Conservation (phyloP, 805 yeast species). For the Saccharomyces paradoxus region DNA sequence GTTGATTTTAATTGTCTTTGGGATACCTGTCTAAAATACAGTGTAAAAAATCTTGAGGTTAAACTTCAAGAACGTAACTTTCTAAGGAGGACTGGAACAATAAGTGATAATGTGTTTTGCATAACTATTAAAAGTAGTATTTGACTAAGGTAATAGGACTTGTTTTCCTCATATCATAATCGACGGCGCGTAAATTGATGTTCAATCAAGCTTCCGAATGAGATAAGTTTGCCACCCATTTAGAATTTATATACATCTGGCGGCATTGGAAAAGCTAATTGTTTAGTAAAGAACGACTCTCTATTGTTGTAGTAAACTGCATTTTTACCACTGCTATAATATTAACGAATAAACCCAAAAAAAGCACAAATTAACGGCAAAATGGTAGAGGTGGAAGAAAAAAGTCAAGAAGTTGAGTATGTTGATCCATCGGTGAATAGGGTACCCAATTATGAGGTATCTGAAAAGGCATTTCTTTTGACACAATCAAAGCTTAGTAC, state of each 20-base stretch:
- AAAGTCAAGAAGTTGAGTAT: conserved; percentile 17
- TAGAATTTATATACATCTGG: background rate
- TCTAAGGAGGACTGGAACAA: background rate
- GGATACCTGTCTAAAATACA: background rate
- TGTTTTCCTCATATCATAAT: background rate
- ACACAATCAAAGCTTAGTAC: conserved; percentile 32
- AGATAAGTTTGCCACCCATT: conserved; percentile 2
- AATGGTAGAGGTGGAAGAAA: conserved; percentile 5
- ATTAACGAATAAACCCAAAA: background rate
- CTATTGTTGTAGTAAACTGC: background rate
- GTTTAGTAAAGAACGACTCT: background rate
- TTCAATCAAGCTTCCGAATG: background rate
- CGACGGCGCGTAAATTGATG: background rate
- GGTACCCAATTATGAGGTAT: conserved; percentile 74
- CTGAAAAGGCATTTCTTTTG: conserved; percentile 71
- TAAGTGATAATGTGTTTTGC: background rate
- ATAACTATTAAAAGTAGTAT: background rate
- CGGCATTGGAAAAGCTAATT: background rate
- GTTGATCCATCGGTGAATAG: conserved; percentile 30
- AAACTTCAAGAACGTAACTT: background rate
- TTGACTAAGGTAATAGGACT: background rate
- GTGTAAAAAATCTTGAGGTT: background rate
- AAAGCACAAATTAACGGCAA: background rate
- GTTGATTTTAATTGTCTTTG: background rate
- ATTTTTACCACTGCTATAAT: background rate